Evolutionary conservation across 768 basidiomycete genomes (phyloP), one percentile per base, ranked within the genome.

Genomic region (Leccinum variicolor): DNA sequence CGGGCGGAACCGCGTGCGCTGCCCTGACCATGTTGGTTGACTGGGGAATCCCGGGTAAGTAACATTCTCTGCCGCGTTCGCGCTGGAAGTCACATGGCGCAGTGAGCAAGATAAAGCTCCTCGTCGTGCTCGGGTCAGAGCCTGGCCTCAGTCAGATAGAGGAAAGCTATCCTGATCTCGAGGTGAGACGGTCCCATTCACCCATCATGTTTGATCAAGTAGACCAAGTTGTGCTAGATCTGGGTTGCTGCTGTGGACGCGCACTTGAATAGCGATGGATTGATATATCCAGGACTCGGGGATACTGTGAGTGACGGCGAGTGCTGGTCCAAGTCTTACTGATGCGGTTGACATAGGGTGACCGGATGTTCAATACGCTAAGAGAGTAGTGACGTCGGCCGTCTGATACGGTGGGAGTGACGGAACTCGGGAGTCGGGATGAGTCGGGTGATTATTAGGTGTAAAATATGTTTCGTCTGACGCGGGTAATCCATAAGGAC

Each of bases 1-100:
- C 96, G 3, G 96, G 94, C 52, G 91, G 93, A 11, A 98, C 96
- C 4, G 93, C 91, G 3, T 81, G 82, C 60, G 94, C 96, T 17
- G 95, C 95, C 9, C 70, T 98, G 55, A 67, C 81, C 52, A 98
- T 97, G 92, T 80, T 96, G 53, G 64, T 79, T 2, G 92, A 92
- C 54, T 92, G 90, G 91, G 90, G 91, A 28, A 79, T 92, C 63
- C 78, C 86, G 15, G 57, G 91, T 90, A 62, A 61, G 81, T 67
- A 45, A 34, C 34, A 26, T 13, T 47, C 29, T 13, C 45, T 34
- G 28, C 15, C 14, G 19, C 39, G 15, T 41, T 31, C 14, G 54
- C 15, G 51, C 39, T 11, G 4, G 4, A n/a, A 25, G 50, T 53
- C 39, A 66, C 39, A 36, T 53, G 50, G 52, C 17, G 29, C 60